Conservation (phyloP, 2,329 filamentous ascomycete genomes). For the Hypoxylon rubiginosum region DNA sequence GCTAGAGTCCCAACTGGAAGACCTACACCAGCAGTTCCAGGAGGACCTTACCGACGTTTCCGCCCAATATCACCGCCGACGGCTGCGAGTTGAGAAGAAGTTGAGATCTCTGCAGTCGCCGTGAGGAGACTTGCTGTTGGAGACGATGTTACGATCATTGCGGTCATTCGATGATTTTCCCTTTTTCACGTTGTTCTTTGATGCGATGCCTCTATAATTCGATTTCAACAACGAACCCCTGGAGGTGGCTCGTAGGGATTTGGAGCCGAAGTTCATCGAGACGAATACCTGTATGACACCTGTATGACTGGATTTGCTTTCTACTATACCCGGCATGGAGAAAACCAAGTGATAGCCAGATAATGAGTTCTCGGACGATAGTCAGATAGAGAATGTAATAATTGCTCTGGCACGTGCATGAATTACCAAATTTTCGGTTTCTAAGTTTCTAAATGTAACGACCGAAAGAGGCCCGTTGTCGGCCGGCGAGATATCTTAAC, state of each 20-base stretch:
- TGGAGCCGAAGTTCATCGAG: not conserved
- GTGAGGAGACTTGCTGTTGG: not conserved
- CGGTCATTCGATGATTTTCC: not conserved
- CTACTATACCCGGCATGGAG: not conserved
- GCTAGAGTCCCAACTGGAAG: not conserved
- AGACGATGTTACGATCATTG: not conserved
- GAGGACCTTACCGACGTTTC: not conserved
- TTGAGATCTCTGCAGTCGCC: not conserved
- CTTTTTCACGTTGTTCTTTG: not conserved
- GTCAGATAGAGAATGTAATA: not conserved
- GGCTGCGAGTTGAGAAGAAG: not conserved
- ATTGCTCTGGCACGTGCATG: not conserved
- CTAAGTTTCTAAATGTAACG: not conserved
- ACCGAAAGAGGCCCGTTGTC: not conserved
- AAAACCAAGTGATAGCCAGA: not conserved
- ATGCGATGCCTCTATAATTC: not conserved
- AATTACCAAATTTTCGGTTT: not conserved
- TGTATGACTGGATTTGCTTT: not conserved
- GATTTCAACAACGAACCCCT: not conserved
- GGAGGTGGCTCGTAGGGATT: no score
- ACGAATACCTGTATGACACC: not conserved
- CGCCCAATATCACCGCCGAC: not conserved
- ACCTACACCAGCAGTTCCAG: not conserved
- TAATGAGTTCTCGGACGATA: not conserved
- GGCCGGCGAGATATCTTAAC: not conserved